Conservation (phyloP, 192 early-diverging fungal species). For the Coemansia pectinata region DNA sequence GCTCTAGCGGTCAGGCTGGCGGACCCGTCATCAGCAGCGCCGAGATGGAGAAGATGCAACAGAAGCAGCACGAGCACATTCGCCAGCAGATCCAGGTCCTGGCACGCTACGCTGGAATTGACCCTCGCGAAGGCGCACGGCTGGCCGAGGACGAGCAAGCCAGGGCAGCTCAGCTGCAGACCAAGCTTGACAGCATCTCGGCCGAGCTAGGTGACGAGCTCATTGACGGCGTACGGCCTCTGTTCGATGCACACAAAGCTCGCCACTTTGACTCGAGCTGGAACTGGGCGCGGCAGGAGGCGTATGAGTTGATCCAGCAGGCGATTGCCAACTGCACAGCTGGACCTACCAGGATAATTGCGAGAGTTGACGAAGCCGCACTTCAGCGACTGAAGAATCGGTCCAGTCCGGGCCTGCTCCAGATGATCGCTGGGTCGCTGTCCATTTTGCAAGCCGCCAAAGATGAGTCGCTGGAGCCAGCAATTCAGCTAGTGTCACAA, state of each 20-base stretch:
- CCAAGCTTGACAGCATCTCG: conserved; percentile 72
- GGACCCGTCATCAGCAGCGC: conserved; percentile 82
- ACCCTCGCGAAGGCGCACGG: conserved; percentile 72
- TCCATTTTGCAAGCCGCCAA: conserved; percentile 62
- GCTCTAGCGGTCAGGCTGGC: conserved; percentile 33
- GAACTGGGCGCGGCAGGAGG: conserved; percentile 81
- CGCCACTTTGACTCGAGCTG: conserved; percentile 90
- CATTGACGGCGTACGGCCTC: conserved; percentile 75
- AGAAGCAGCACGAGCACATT: conserved; percentile 69
- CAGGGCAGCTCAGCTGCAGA: conserved; percentile 62
- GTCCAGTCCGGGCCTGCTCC: conserved; percentile 67
- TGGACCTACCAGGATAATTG: conserved; percentile 55
- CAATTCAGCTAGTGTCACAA: conserved; percentile 57
- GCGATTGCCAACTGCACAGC: conserved; percentile 63
- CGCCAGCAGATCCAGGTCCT: conserved; percentile 80
- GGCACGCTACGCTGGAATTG: conserved; percentile 75
- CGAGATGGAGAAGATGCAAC: conserved; percentile 77
- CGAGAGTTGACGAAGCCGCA: conserved; percentile 62
- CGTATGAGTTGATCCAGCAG: conserved; percentile 65
- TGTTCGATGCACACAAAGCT: conserved; percentile 80
- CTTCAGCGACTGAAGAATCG: conserved; percentile 74
- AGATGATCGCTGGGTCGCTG: conserved; percentile 70
- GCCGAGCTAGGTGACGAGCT: conserved; percentile 80
- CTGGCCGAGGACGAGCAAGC: conserved; percentile 62
- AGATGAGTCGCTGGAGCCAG: conserved; percentile 62